Percentiles rank a stretch among this genome's conserved stretches.
Conservation (phyloP, 2,329 filamentous ascomycete genomes). For the Aspergillus caelatus region DNA sequence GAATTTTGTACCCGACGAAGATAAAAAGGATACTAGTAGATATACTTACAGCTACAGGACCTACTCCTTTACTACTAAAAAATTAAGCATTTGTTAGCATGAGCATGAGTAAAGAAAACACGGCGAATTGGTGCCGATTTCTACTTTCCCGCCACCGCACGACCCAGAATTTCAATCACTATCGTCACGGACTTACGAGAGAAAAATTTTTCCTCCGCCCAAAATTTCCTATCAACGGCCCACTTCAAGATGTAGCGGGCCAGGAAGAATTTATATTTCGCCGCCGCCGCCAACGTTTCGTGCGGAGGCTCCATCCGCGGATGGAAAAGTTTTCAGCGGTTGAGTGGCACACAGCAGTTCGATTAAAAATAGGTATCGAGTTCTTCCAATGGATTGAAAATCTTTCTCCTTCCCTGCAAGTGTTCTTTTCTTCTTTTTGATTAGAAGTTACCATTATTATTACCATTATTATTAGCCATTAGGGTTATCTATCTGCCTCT, state of each 20-base stretch:
- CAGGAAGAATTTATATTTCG: background rate
- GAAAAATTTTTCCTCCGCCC: constrained; percentile 9
- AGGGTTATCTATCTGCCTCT: constrained; percentile 1
- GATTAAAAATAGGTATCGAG: background rate
- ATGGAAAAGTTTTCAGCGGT: constrained; percentile 1
- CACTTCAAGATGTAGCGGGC: constrained; percentile 10
- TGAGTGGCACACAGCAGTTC: background rate
- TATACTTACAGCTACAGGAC: background rate
- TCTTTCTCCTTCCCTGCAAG: background rate
- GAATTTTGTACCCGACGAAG: background rate
- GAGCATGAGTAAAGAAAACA: background rate
- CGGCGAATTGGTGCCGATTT: background rate
- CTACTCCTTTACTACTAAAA: background rate
- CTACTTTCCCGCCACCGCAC: constrained; percentile 7
- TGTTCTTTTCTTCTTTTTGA: background rate
- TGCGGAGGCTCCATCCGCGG: background rate
- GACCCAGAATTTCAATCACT: constrained; percentile 1
- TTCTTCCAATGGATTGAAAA: background rate
- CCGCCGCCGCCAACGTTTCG: constrained; percentile 7
- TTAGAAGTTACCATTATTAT: background rate
- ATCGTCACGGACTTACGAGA: background rate
- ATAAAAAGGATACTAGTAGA: background rate
- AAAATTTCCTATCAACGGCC: constrained; percentile 10
- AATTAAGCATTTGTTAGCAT: background rate
- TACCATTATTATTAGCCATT: background rate